Percentiles rank a stretch among this genome's conserved stretches.
phyloP scores from a whole-genome alignment of 2,329 filamentous ascomycete species.

The Colletotrichum sansevieriae region DNA sequence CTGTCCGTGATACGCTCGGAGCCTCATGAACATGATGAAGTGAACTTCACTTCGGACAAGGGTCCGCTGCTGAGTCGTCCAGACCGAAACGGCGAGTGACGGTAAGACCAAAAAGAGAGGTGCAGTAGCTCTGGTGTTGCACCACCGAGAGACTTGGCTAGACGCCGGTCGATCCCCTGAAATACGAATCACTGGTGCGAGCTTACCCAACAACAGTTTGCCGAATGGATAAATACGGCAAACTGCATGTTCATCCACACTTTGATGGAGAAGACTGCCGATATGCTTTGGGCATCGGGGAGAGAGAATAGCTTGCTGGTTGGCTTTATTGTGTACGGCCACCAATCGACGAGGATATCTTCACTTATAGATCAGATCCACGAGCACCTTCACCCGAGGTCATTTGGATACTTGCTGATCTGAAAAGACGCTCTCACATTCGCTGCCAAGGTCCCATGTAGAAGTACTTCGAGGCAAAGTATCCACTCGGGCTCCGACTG shows the following conservation, averaged over 20 bases:
- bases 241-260: conserved; percentile 35
- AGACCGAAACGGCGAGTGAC: conserved; percentile 30
- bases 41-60: conserved; percentile 17
- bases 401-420: no score
- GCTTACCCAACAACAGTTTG: background rate
- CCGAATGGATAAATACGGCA: background rate
- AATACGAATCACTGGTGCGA: no score
- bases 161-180: background rate
- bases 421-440: no score
- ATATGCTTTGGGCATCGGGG: conserved; percentile 1
- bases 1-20: background rate
- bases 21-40: conserved; percentile 14
- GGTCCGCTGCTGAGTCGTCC: conserved; percentile 13
- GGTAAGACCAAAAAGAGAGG: background rate
- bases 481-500: no score
- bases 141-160: conserved; percentile 15
- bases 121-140: conserved; percentile 11
- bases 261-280: conserved; percentile 8
- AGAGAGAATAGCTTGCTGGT: background rate
- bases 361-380: no score
- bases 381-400: no score
- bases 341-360: background rate
- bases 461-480: no score
- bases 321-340: background rate
- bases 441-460: no score